Base-by-base conservation (phyloP, 495 filamentous ascomycete genomes). In the Trichocladium antarcticum region DNA sequence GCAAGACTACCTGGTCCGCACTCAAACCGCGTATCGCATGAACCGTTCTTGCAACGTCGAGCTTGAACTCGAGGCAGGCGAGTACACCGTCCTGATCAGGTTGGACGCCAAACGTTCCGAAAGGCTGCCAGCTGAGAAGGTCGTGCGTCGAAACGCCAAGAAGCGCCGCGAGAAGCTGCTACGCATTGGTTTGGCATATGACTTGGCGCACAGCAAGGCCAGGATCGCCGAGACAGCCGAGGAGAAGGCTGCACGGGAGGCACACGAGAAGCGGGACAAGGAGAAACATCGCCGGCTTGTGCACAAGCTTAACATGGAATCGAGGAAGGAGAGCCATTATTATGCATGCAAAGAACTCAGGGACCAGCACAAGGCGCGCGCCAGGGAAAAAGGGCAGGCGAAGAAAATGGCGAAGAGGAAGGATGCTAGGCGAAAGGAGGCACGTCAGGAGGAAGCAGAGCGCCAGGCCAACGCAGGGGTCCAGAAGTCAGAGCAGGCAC, bases 1-100 rank as follows among this genome's bases (percentile, higher is more conserved):
- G 47, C 74, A 85, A 41, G 84, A 89, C 43, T 95, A 93, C 58
- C 79, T 95, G 24, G 83, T 95, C 10, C 85, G 87, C 50, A 87
- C 80, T 51, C 80, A 82, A 37, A 76, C 74, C 31, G 77, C 77
- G 41, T 82, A 81, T 45, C 76, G 76, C 37, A 86, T 88, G 76
- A 73, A 61, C 20, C 84, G 90, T 16, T 87, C 84, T 4, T 84
- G 89, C 34, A 89, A 81, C 43, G 82, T 83, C 17, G 90, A 95
- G 57, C 72, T 95, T 8, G 72, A 86, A 17, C 77, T 95, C 14
- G 84, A 92, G 42, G 76, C 85, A 0, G 90, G 89, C 28, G 81
- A 79, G 50, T 95, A 96, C 61, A 74, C 73, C 2, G 78, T 95
- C 11, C 63, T 92, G 14, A 76, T 94, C 65, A 87, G 87, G 58